Base-by-base conservation (phyloP, 495 filamentous ascomycete species). In the Parathielavia hyrcaniae region DNA sequence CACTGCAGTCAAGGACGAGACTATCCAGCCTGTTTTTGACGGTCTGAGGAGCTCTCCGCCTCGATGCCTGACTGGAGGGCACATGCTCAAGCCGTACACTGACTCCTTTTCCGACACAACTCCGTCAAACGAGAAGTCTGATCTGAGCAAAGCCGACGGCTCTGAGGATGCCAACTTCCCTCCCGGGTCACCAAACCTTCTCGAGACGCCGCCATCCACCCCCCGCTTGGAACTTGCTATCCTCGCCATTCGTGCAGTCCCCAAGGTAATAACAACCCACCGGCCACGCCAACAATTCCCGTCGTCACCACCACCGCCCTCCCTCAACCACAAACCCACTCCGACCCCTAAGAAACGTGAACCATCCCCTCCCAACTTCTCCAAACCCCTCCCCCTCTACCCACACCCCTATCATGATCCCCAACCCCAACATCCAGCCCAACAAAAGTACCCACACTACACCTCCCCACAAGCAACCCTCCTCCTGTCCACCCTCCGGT, bases 41-140 rank as follows among this genome's bases (percentile, higher is more conserved):
- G 53, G 53, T 0, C 44, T 49, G 5, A 23, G 53, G 22, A 56
- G 53, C 45, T 56, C 44, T 10, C 55, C 55, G 17, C 50, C 36
- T 13, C 2, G 12, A 1, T 8, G 14, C 0, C 5, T 22, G 6
- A 20, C 43, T 7, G 2, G 0, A 1, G 10, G 46, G 14, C 36
- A 50, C 36, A 20, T 19, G 16, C 35, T 8, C 14, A 57, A 50
- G 46, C 16, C n/a, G 40, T 35, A 46, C 34, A 47, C 30, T 12
- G 40, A 5, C 12, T n/a, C 41, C 30, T 46, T 12, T 13, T 46
- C 16, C 17, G 3, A 20, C 19, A 4, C 53, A 0, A 12, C 20
- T 8, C 26, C 20, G n/a, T 0, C 35, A 6, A 2, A 16, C 0
- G 13, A 5, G 39, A 5, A 16, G 12, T 10, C 43, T 4, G n/a